Evolutionary conservation across 2,329 filamentous ascomycete species (phyloP), one percentile per base, ranked within the genome.

Genomic region (Neospermospora avenae): DNA sequence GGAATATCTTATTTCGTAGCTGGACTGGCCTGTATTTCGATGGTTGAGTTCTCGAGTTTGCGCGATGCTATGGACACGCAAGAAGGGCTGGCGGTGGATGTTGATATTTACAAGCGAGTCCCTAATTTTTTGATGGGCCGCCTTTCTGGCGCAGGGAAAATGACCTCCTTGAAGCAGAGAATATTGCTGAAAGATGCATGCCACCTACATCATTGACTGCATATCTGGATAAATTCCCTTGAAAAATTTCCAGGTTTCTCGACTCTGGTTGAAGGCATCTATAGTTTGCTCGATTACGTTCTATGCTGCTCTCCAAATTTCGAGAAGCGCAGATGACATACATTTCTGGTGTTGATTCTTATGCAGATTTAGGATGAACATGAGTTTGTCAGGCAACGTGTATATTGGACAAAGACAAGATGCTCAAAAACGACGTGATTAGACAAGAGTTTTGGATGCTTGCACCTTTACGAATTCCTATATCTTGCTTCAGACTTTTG

Each of bases 21-120:
- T 20, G 3, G 13, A 10, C 35, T 18, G 5, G 18, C 20, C 6
- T 48, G 24, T n/a, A 51, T 51, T 18, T 22, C 46, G n/a, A 14
- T 18, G 3, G 8, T n/a, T 14, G 7, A 18, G 7, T 20, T n/a
- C 3, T 51, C 22, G 46, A 51, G 11, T 11, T 52, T 37, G 5
- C 39, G 16, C 11, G 34, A 13, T 53, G 20, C 3, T 41, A 34
- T 24, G 4, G 37, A 39, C 34, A 5, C 2, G 31, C 46, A 10
- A 28, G 20, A 34, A 11, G 28, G n/a, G 46, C 28, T 35, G 10
- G 35, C 1, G 11, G 49, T 22, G 34, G n/a, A 39, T 53, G 49
- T 53, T 53, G 49, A 53, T 41, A 4, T 53, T 53, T 28, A 53
- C 49, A 41, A 53, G 49, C 49, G 49, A 53, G 49, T 6, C 18